A percentile compares a stretch with the other conserved stretches of the same genome.
Evolutionary conservation across 768 basidiomycete genomes (phyloP).

Genomic region (Chalciporus sphaerocephalus): DNA sequence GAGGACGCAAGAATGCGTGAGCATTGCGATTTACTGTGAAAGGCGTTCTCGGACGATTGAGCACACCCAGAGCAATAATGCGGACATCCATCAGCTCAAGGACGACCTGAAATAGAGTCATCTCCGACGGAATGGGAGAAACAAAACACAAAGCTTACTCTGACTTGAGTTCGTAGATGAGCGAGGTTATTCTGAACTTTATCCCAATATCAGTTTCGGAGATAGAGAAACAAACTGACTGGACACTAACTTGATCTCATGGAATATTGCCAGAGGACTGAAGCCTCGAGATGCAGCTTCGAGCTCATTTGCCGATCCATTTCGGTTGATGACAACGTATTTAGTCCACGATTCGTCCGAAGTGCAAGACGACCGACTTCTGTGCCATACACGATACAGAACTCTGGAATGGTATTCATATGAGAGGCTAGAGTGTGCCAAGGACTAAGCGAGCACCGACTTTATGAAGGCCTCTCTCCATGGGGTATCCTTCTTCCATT

Average conservation of each 20-base stretch:
- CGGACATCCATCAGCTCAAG: conserved; percentile 69
- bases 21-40: conserved; percentile 65
- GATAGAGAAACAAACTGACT: background rate
- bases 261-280: conserved; percentile 61
- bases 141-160: conserved; percentile 41
- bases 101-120: conserved; percentile 45
- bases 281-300: conserved; percentile 65
- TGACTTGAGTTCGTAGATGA: conserved; percentile 61
- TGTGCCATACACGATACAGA: conserved; percentile 65
- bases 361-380: conserved; percentile 64
- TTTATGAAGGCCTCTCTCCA: conserved; percentile 69
- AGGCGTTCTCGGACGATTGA: conserved; percentile 52
- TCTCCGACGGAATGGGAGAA: background rate
- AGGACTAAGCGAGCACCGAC: conserved; percentile 37
- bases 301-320: conserved; percentile 68
- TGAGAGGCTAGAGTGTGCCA: conserved; percentile 2
- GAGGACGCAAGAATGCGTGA: conserved; percentile 62
- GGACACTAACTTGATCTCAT: conserved; percentile 65
- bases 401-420: conserved; percentile 37
- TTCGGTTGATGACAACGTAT: conserved; percentile 72
- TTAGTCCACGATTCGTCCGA: conserved; percentile 81
- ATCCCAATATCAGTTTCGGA: conserved; percentile 1
- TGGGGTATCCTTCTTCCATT: conserved; percentile 56
- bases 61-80: conserved; percentile 65
- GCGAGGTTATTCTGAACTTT: conserved; percentile 67